Evolutionary conservation across 176 grass and related monocot genomes (phyloP), one percentile per base, ranked within the genome.

Genomic region (Saccharum officinarum): DNA sequence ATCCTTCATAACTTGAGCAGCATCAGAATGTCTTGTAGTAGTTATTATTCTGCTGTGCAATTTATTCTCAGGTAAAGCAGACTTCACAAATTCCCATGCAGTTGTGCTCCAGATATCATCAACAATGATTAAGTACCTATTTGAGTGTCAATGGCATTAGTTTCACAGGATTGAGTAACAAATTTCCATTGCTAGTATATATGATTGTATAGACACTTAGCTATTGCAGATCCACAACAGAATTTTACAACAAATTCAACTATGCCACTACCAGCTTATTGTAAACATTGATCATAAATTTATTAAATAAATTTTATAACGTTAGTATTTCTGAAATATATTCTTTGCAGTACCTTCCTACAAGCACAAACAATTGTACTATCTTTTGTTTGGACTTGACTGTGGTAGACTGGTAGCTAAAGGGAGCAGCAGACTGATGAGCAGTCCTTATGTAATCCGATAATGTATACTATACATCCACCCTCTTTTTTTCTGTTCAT

Each of bases 1-100:
- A 55, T 76, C 73, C 73, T 52, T 55, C 47, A 12, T 18, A 33
- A 54, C 26, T 34, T 34, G 16, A 76, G 47, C 47, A 76, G 49
- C 73, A 76, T 55, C 73, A 55, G 30, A 55, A 33, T 55, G 73
- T 14, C 74, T 59, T 37, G 73, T 55, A 37, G 71, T 75, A 30
- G 26, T 75, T 11, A 54, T 76, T 54, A 76, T 57, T 76, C 73
- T 52, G 8, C 73, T 76, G 0, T 3, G 2, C 10, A 76, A 55
- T 9, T 76, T 76, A 75, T 75, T 75, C 30, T 75, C 73, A 55
- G 73, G 73, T 18, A 75, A 75, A 75, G 73, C 47, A 54, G 46
- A 54, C 14, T 75, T 75, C 45, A 75, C 4, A 20, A 34, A 33
- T 52, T 52, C 45, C 73, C 73, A 75, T 22, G 73, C 73, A 1